Conservation (phyloP, 2,329 filamentous ascomycete species). For the Podosphaera leucotricha region DNA sequence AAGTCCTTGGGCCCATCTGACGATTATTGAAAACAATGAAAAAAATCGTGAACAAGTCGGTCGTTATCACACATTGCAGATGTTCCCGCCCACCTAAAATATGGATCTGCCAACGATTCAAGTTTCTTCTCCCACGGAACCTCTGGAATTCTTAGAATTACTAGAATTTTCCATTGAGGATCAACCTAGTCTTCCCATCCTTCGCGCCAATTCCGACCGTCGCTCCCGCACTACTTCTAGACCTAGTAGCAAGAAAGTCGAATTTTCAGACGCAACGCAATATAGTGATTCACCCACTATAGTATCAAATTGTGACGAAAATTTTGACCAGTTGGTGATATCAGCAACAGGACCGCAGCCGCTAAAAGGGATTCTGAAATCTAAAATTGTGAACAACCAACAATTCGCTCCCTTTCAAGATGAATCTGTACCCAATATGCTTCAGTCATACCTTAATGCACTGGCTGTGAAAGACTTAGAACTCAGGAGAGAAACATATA, state of each 20-base stretch:
- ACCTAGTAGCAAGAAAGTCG: slow-evolving; percentile 27
- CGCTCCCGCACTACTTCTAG: not conserved
- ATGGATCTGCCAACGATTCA: not conserved
- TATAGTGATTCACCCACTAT: slow-evolving; percentile 23
- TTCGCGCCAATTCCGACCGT: not conserved
- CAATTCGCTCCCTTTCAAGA: slow-evolving; percentile 12
- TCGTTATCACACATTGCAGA: no score
- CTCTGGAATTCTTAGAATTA: not conserved
- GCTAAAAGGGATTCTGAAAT: slow-evolving; percentile 64
- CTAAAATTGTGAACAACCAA: slow-evolving; percentile 19
- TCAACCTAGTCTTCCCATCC: not conserved
- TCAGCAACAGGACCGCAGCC: slow-evolving; percentile 19
- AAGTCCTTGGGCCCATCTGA: no score
- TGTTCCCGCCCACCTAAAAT: not conserved
- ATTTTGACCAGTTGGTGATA: not conserved
- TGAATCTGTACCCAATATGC: slow-evolving; percentile 49
- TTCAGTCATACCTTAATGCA: slow-evolving; percentile 65
- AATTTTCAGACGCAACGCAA: slow-evolving; percentile 33
- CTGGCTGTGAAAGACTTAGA: slow-evolving; percentile 51
- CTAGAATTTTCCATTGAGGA: not conserved
- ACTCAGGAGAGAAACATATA: slow-evolving; percentile 65
- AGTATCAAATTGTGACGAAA: slow-evolving; percentile 4
- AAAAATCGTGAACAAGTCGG: no score
- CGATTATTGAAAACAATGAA: no score
- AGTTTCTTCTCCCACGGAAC: not conserved